Evolutionary conservation across 352 stramenopile genomes (phyloP).

Genomic region (Nothophytophthora sp.): DNA sequence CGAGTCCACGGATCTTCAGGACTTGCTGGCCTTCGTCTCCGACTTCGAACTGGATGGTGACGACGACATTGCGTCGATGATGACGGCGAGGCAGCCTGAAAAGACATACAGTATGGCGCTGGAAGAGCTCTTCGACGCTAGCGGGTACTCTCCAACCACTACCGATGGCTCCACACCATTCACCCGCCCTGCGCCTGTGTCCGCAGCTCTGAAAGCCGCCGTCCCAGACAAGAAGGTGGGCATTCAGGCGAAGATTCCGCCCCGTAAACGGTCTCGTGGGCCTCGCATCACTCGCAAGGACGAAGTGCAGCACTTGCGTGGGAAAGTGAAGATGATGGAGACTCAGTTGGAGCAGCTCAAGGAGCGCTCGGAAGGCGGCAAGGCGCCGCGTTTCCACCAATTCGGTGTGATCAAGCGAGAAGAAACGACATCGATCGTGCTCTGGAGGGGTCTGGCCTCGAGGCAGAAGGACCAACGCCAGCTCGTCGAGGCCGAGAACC

Average conservation of each 20-base stretch:
- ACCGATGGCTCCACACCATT: no score
- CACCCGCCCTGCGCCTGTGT: no score
- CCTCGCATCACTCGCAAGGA: slow-evolving; percentile 17
- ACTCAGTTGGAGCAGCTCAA: slow-evolving; percentile 20
- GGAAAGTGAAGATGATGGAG: slow-evolving; percentile 32
- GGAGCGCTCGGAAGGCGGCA: background rate
- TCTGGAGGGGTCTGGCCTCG: slow-evolving; percentile 12
- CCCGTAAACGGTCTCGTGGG: background rate
- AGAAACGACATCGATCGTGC: no score
- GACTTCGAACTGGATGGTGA: background rate
- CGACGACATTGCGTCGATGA: background rate
- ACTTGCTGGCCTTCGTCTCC: slow-evolving; percentile 10
- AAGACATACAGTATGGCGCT: background rate
- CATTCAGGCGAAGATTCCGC: no score
- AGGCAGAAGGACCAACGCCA: slow-evolving; percentile 9
- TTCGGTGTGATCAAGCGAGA: no score
- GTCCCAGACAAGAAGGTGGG: background rate
- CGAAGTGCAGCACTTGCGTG: slow-evolving; percentile 24
- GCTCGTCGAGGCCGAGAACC: slow-evolving; percentile 9
- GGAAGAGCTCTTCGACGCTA: background rate
- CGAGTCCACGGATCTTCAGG: slow-evolving; percentile 9
- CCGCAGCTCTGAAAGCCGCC: no score
- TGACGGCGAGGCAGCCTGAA: background rate
- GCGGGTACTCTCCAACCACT: background rate
- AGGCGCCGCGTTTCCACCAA: no score